phyloP scores from a whole-genome alignment of 2,329 filamentous ascomycete species.

The Penicillium olsonii region DNA sequence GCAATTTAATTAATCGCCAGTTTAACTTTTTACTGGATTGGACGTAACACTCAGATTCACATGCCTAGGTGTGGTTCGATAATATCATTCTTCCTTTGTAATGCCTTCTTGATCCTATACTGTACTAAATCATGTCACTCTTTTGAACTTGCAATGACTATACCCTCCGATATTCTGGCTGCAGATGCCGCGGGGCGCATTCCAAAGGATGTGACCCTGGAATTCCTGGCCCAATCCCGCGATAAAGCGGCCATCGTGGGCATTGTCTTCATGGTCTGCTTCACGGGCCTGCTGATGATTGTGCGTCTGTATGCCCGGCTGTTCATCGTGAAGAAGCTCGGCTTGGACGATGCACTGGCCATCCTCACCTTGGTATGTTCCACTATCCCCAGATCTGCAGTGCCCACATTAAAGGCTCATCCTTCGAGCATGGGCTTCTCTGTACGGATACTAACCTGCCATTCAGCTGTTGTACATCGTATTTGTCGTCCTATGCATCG shows the following conservation, averaged over 20 bases:
- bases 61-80: neutral
- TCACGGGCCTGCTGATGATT: slow-evolving; percentile 36
- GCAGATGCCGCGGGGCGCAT: slow-evolving; percentile 31
- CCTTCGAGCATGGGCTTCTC: too few relatives aligned
- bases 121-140: slow-evolving; percentile 1
- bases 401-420: neutral
- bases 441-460: too few relatives aligned
- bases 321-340: slow-evolving; percentile 46
- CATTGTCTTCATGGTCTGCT: slow-evolving; percentile 31
- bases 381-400: slow-evolving; percentile 7
- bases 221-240: slow-evolving; percentile 31
- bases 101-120: neutral
- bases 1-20: too few relatives aligned
- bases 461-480: slow-evolving; percentile 41
- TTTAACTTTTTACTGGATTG: too few relatives aligned
- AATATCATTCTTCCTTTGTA: slow-evolving; percentile 1
- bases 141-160: slow-evolving; percentile 20
- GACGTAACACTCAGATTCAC: neutral
- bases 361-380: slow-evolving; percentile 47
- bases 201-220: slow-evolving; percentile 25
- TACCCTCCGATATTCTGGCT: slow-evolving; percentile 30
- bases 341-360: slow-evolving; percentile 53
- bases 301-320: slow-evolving; percentile 51
- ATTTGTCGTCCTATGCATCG: slow-evolving; percentile 47
- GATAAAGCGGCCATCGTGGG: slow-evolving; percentile 29